Conservation (phyloP, 2,329 filamentous ascomycete species). For the Phoma sp. region DNA sequence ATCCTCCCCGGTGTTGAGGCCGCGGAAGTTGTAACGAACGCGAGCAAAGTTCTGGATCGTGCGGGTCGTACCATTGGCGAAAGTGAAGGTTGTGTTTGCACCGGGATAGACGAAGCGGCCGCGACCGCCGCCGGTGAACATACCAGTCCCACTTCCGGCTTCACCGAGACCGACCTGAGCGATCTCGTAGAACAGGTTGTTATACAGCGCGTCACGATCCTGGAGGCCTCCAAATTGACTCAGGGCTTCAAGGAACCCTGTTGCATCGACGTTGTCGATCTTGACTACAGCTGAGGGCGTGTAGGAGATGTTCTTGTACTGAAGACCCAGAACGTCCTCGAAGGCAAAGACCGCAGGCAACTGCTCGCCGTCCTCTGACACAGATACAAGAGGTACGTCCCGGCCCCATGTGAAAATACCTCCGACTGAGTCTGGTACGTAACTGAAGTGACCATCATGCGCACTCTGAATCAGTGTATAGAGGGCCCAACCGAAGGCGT, state of each 20-base stretch:
- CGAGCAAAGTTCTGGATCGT: slow-evolving; percentile 53
- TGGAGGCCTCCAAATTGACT: slow-evolving; percentile 58
- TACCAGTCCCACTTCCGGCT: slow-evolving; percentile 51
- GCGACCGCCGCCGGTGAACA: slow-evolving; percentile 53
- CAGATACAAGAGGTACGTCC: slow-evolving; percentile 61
- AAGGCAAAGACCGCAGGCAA: slow-evolving; percentile 64
- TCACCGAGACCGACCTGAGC: slow-evolving; percentile 50
- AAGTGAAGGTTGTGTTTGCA: slow-evolving; percentile 51
- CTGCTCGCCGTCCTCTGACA: slow-evolving; percentile 65
- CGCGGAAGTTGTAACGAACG: slow-evolving; percentile 46
- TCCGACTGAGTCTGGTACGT: slow-evolving; percentile 60
- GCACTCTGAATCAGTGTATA: slow-evolving; percentile 60
- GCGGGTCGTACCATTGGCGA: slow-evolving; percentile 52
- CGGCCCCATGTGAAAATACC: slow-evolving; percentile 58
- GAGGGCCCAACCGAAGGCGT: slow-evolving; percentile 58
- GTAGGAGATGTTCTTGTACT: slow-evolving; percentile 52
- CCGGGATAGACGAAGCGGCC: slow-evolving; percentile 53
- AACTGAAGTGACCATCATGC: slow-evolving; percentile 70
- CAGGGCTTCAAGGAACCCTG: slow-evolving; percentile 55
- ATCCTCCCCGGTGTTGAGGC: slow-evolving; percentile 49
- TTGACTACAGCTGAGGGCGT: slow-evolving; percentile 58
- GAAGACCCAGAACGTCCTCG: slow-evolving; percentile 53
- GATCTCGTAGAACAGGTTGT: slow-evolving; percentile 56
- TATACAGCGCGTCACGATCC: slow-evolving; percentile 64
- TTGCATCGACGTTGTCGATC: slow-evolving; percentile 63